Evolutionary conservation across 305 asterid species (phyloP).

Genomic region (Plantago lanceolata): DNA sequence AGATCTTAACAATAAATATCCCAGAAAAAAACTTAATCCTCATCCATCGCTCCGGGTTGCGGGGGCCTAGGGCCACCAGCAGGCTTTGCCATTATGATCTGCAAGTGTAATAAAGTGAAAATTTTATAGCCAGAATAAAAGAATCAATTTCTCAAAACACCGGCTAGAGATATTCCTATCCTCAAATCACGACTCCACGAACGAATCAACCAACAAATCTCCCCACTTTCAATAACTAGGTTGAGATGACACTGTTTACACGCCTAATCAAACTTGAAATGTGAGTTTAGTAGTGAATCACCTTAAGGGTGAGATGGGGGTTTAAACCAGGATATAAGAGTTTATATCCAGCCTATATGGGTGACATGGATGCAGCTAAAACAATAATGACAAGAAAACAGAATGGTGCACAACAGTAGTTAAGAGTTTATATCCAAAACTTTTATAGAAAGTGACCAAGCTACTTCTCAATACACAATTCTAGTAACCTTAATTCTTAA

Average conservation of each 20-base stretch:
- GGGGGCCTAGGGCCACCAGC: constrained; percentile 82
- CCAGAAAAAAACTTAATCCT: constrained; percentile 33
- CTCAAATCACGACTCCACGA: neutral
- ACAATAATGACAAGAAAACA: neutral
- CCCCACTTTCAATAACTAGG: neutral
- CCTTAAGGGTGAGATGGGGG: neutral
- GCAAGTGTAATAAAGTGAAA: constrained; percentile 19
- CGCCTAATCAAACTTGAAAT: neutral
- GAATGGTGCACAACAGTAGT: neutral
- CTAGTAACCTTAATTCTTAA: too few species aligned
- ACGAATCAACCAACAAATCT: neutral
- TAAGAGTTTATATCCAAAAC: too few species aligned
- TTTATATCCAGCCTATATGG: too few species aligned
- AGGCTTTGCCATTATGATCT: constrained; percentile 97
- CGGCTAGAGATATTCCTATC: neutral
- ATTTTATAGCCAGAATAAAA: neutral
- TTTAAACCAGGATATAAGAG: neutral
- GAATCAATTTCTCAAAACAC: neutral
- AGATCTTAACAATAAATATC: neutral
- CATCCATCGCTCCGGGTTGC: constrained; percentile 47
- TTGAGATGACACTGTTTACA: neutral
- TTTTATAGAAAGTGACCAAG: too few species aligned
- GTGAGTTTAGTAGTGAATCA: neutral
- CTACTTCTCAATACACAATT: too few species aligned
- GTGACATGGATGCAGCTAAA: neutral